Percentiles rank a stretch among this genome's conserved stretches.
Evolutionary conservation across 1,284 basidiomycete species (phyloP).

Genomic region (Sparassis latifolia): DNA sequence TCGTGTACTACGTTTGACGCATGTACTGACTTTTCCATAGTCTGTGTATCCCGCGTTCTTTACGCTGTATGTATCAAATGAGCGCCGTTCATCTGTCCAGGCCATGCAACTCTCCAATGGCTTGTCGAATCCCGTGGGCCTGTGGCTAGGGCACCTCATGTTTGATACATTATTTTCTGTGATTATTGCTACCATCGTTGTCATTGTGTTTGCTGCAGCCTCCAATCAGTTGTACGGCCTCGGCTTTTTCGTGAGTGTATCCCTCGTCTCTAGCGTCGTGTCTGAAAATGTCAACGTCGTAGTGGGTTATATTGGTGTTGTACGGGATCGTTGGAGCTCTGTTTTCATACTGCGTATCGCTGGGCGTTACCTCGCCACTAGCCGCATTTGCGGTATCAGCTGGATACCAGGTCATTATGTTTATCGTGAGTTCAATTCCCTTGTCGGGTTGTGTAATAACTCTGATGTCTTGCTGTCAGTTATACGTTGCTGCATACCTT

Average conservation of each 20-base stretch:
- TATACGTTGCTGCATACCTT: conserved; percentile 61
- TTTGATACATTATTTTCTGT: conserved; percentile 64
- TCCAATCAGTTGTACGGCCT: conserved; percentile 65
- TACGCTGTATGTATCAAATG: conserved; percentile 66
- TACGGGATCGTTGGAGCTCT: conserved; percentile 67
- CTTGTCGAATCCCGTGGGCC: conserved; percentile 59
- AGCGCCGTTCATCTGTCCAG: conserved; percentile 62
- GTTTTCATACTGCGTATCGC: conserved; percentile 62
- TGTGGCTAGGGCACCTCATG: conserved; percentile 77
- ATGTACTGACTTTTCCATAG: conserved; percentile 25
- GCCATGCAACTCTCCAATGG: conserved; percentile 80
- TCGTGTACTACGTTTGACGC: neutral
- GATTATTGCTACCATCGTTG: conserved; percentile 52
- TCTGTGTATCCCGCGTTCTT: conserved; percentile 78
- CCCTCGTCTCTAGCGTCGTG: neutral
- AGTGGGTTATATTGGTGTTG: conserved; percentile 69
- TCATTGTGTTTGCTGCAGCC: conserved; percentile 51
- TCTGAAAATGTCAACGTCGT: conserved; percentile 33
- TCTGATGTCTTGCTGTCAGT: conserved; percentile 24
- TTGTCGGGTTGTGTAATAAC: neutral
- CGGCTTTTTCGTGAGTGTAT: conserved; percentile 55
- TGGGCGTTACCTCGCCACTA: conserved; percentile 60
- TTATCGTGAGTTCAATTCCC: conserved; percentile 40
- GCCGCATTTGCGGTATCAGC: conserved; percentile 70
- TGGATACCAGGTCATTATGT: conserved; percentile 72